These are phyloP conservation scores for Eucalyptus sp. DNA, from an alignment of 345 rosid genomes.

Conservation along the genomic window DNA sequence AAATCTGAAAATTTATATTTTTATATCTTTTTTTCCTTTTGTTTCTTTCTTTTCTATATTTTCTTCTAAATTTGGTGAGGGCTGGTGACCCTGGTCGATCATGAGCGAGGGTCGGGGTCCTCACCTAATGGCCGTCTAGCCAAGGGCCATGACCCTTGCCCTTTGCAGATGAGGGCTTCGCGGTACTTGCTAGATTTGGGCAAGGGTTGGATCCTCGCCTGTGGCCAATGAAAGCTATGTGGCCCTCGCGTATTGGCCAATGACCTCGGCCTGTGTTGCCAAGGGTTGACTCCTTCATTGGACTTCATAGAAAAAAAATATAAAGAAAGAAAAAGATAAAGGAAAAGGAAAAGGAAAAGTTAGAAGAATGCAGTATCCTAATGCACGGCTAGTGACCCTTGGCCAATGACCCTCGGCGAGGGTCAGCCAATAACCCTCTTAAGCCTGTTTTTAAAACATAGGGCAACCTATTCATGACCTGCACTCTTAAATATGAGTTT, in stretches of 20 bases:
- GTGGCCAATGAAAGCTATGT: background rate
- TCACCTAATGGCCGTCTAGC: background rate
- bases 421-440: background rate
- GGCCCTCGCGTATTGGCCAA: background rate
- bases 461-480: background rate
- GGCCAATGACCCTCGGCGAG: no score
- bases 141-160: background rate
- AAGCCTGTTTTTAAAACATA: background rate
- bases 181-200: background rate
- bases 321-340: no score
- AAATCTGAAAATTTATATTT: no score
- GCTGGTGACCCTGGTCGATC: rapidly evolving
- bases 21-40: no score
- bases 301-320: no score
- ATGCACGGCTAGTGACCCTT: rapidly evolving
- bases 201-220: rapidly evolving
- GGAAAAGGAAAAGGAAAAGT: background rate
- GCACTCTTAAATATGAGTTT: background rate
- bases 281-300: rapidly evolving
- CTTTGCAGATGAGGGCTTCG: background rate
- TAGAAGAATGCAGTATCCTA: background rate
- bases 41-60: no score
- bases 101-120: rapidly evolving
- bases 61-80: background rate
- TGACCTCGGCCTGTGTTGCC: rapidly evolving